Evolutionary conservation across 768 basidiomycete genomes (phyloP).

Genomic region (Boletus coccyginus): DNA sequence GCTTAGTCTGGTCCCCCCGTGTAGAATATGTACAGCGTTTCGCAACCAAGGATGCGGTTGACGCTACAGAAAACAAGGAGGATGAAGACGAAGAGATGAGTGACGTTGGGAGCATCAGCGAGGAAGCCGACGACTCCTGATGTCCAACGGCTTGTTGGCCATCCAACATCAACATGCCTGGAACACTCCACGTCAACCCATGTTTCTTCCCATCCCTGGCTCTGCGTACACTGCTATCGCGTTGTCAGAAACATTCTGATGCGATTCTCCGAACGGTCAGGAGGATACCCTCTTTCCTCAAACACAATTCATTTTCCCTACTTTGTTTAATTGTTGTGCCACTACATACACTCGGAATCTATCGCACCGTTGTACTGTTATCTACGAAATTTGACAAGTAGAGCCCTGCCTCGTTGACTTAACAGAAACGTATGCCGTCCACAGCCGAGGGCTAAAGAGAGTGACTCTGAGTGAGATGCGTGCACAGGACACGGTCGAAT

Average conservation of each 20-base stretch:
- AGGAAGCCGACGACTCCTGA: slow-evolving; percentile 46
- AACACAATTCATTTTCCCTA: slow-evolving; percentile 14
- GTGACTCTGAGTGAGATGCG: not conserved
- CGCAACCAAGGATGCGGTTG: slow-evolving; percentile 87
- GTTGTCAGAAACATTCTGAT: slow-evolving; percentile 15
- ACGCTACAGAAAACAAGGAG: slow-evolving; percentile 64
- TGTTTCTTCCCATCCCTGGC: slow-evolving; percentile 6
- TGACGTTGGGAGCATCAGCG: slow-evolving; percentile 80
- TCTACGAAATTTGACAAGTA: slow-evolving; percentile 25
- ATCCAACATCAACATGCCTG: not conserved
- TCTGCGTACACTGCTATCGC: slow-evolving; percentile 15
- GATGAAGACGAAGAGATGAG: slow-evolving; percentile 87
- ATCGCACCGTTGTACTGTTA: slow-evolving; percentile 31
- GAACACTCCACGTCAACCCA: slow-evolving; percentile 12
- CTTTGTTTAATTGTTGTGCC: slow-evolving; percentile 21
- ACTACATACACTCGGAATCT: slow-evolving; percentile 22
- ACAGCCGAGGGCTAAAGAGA: slow-evolving; percentile 4
- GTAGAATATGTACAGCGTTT: slow-evolving; percentile 94
- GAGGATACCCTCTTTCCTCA: slow-evolving; percentile 28
- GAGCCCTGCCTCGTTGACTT: slow-evolving; percentile 12
- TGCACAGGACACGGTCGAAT: not conserved
- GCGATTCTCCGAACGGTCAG: slow-evolving; percentile 15
- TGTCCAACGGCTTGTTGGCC: slow-evolving; percentile 1
- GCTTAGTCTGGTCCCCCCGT: not conserved
- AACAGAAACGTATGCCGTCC: not conserved